Conservation (phyloP, 768 basidiomycete species). For the Dentipellis fragilis region DNA sequence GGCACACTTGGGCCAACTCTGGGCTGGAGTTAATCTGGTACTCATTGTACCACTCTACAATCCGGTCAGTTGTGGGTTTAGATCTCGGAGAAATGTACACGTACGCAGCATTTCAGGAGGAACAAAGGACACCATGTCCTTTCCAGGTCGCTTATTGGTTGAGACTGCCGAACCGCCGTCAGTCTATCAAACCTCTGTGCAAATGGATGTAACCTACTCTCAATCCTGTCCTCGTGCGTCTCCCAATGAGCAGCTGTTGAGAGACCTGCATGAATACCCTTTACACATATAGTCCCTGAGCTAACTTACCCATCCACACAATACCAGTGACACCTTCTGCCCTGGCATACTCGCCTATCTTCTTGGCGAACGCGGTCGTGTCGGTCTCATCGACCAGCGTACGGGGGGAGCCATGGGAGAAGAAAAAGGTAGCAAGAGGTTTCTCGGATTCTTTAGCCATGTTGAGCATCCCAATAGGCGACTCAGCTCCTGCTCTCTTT, state of each 20-base stretch:
- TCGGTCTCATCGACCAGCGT: slow-evolving; percentile 1
- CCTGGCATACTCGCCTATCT: slow-evolving; percentile 4
- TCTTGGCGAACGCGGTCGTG: slow-evolving; percentile 2
- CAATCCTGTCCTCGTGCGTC: slow-evolving; percentile 1
- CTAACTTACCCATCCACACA: slow-evolving; percentile 6
- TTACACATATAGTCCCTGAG: too few species aligned
- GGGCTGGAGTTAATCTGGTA: slow-evolving; percentile 2
- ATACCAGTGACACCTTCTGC: not conserved
- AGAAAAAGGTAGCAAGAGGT: slow-evolving; percentile 4
- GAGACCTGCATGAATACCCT: not conserved
- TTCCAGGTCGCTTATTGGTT: not conserved
- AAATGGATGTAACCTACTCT: not conserved
- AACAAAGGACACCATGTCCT: slow-evolving; percentile 4
- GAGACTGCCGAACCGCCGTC: not conserved
- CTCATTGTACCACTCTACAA: slow-evolving; percentile 3
- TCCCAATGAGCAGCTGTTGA: slow-evolving; percentile 3
- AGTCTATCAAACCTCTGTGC: not conserved
- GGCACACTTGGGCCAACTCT: not conserved
- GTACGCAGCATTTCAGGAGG: slow-evolving; percentile 2
- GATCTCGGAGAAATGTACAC: not conserved
- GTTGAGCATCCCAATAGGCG: not conserved
- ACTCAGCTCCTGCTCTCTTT: too few species aligned
- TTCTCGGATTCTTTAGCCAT: slow-evolving; percentile 1
- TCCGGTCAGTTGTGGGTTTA: not conserved
- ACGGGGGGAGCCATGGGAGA: slow-evolving; percentile 7